Conservation (phyloP, 495 filamentous ascomycete genomes). For the Cladorrhinum samala region DNA sequence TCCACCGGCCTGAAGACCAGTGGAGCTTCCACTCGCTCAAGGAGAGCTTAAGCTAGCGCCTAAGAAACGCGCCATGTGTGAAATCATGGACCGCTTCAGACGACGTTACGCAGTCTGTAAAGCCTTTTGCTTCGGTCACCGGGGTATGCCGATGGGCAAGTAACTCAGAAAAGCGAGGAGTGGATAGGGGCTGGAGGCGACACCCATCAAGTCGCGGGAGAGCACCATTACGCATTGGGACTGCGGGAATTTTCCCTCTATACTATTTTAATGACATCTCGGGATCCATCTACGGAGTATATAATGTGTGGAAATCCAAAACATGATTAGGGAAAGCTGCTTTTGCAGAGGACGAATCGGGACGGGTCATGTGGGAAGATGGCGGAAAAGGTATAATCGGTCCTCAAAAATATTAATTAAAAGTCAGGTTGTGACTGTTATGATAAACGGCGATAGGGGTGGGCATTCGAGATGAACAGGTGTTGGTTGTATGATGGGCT, state of each 20-base stretch:
- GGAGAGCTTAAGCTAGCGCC: slow-evolving; percentile 49
- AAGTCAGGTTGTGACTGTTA: slow-evolving; percentile 1
- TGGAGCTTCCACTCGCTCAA: slow-evolving; percentile 47
- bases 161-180: neutral
- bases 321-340: no score
- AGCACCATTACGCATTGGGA: neutral
- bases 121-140: neutral
- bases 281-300: slow-evolving; percentile 34
- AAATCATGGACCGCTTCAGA: neutral
- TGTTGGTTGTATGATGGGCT: slow-evolving; percentile 15
- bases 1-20: slow-evolving; percentile 45
- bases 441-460: slow-evolving; percentile 10
- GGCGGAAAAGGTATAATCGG: slow-evolving; percentile 1
- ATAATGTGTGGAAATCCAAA: slow-evolving; percentile 19
- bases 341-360: slow-evolving; percentile 24
- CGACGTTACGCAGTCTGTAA: neutral
- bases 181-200: neutral
- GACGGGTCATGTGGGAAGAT: neutral
- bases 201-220: neutral
- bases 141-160: neutral
- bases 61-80: neutral
- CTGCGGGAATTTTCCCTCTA: slow-evolving; percentile 5
- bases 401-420: neutral
- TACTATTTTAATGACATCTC: slow-evolving; percentile 26
- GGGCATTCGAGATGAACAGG: no score